A percentile compares a stretch with the other conserved stretches of the same genome.
Conservation (phyloP, 2,329 filamentous ascomycete species). For the Neurospora sp. region DNA sequence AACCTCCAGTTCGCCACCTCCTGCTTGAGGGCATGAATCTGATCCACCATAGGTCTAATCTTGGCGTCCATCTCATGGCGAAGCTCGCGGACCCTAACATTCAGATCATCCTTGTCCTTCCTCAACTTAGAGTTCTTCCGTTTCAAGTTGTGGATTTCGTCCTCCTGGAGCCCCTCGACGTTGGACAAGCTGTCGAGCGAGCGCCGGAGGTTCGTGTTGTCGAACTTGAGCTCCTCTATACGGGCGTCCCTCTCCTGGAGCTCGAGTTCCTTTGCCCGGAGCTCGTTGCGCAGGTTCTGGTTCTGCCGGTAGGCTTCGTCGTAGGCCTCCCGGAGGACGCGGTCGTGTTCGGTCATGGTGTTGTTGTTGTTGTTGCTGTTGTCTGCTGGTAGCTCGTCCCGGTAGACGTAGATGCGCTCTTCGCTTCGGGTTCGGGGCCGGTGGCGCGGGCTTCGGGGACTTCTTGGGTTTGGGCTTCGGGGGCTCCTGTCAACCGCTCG, state of each 20-base stretch:
- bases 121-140: constrained; percentile 26
- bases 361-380: background rate
- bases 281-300: constrained; percentile 21
- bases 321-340: constrained; percentile 11
- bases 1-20: constrained; percentile 20
- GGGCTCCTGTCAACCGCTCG: constrained; percentile 1
- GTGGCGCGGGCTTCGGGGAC: constrained; percentile 9
- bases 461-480: constrained; percentile 9
- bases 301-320: constrained; percentile 20
- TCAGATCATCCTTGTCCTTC: constrained; percentile 27
- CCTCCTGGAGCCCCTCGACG: constrained; percentile 21
- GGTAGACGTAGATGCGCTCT: constrained; percentile 17
- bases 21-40: constrained; percentile 23
- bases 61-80: constrained; percentile 22
- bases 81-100: constrained; percentile 24
- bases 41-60: constrained; percentile 11
- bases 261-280: constrained; percentile 13
- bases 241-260: constrained; percentile 24
- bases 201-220: constrained; percentile 31
- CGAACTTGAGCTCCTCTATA: constrained; percentile 25
- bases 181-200: constrained; percentile 25
- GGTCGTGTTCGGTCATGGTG: constrained; percentile 14
- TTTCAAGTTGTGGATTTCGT: constrained; percentile 24
- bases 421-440: constrained; percentile 13
- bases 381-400: constrained; percentile 13